Evolutionary conservation across 495 filamentous ascomycete species (phyloP), one percentile per base, ranked within the genome.

Genomic region (Choiromyces venosus): DNA sequence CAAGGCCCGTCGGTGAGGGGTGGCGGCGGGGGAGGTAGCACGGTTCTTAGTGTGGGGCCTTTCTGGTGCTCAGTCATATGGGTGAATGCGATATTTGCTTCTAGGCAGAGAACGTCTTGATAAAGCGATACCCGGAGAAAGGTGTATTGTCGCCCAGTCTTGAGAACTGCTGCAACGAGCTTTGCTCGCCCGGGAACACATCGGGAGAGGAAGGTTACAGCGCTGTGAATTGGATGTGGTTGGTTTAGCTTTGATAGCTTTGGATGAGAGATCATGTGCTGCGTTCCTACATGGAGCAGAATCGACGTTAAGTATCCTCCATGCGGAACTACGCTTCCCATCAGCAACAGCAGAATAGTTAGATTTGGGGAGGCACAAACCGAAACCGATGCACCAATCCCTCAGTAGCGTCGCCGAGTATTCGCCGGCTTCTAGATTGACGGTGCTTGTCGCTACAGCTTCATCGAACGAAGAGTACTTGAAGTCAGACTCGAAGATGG

Each of bases 381-480:
- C 89, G 46, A 86, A 86, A 66, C 91, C 92, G 74, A 93, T 92
- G 74, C 87, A 90, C 87, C 88, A 94, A 25, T 87, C 88, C n/a
- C 86, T 81, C 14, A 78, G 82, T 44, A 92, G 87, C 71, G 87
- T 61, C 37, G 85, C 86, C 8, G 83, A 80, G 81, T 93, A 94
- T 40, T 70, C 42, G 21, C 75, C 71, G 3, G 86, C 88, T 77
- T 90, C 87, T 1, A 86, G 83, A 73, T 86, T 87, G 61, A 90
- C 70, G n/a, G 82, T 84, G 36, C 82, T 82, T 35, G 91, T 81
- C 18, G 83, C 82, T 21, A 87, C 88, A 52, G 89, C 89, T 66
- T 90, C 84, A 67, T 84, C 86, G 74, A 92, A 90, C 21, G 37
- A 68, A 21, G 70, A 71, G 65, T 14, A 25, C 33, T 70, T 37